Conservation (phyloP, 306 rosid species). For the Rosa chinensis region DNA sequence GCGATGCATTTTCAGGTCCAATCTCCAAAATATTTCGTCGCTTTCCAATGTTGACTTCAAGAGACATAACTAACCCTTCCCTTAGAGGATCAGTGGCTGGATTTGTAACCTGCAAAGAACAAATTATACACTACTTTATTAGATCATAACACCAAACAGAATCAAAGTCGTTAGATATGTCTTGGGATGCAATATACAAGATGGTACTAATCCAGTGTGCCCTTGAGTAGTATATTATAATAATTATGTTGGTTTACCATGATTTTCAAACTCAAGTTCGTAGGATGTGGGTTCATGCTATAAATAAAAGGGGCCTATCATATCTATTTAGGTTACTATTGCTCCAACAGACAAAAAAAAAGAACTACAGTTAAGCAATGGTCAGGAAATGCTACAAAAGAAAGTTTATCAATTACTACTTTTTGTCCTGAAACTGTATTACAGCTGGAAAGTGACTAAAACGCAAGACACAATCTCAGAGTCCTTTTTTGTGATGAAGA, state of each 20-base stretch:
- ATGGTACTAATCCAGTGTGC: not conserved
- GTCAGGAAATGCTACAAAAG: not conserved
- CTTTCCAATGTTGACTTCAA: constrained; percentile 93
- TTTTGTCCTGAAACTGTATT: not conserved
- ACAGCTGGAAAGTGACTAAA: too few relatives aligned
- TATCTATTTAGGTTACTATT: too few relatives aligned
- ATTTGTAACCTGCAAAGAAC: constrained; percentile 75
- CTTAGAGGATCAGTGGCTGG: constrained; percentile 99
- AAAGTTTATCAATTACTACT: not conserved
- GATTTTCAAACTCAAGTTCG: not conserved
- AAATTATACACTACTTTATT: not conserved
- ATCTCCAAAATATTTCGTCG: constrained; percentile 82
- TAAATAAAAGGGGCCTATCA: not conserved
- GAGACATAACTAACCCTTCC: constrained; percentile 99
- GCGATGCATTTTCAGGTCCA: constrained; percentile 94
- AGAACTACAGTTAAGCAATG: too few relatives aligned
- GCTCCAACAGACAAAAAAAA: too few relatives aligned
- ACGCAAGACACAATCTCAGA: not conserved
- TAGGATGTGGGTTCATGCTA: not conserved
- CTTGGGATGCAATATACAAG: not conserved
- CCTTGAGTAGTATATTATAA: not conserved
- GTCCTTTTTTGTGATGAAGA: not conserved
- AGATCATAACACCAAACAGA: not conserved
- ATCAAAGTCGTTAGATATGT: not conserved
- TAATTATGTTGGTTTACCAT: not conserved